Base-by-base conservation (phyloP, 768 basidiomycete genomes). In the Boletus sensibilis region DNA sequence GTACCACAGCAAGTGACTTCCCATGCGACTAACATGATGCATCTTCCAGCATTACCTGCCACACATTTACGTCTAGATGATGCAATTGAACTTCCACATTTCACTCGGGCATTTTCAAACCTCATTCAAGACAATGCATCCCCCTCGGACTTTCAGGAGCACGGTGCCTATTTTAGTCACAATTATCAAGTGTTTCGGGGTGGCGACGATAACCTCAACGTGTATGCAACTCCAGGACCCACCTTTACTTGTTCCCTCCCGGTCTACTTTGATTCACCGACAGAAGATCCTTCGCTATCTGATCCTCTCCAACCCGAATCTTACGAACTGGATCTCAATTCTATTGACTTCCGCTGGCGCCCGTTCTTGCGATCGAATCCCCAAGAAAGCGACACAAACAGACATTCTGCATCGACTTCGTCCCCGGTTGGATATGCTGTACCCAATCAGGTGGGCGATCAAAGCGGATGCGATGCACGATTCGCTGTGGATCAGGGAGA, bases 301-400 rank as follows among this genome's bases (percentile, higher is more conserved):
- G 74, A 74, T 60, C 74, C 76, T 60, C 67, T 76, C 37, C 67
- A 74, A 31, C 59, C 69, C 35, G 65, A 65, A 48, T 67, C 68
- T 46, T 78, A 74, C 57, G 71, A 73, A 27, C 61, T 81, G 40
- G 74, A 78, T 56, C 67, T 75, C 38, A 67, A 72, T 7, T 62
- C 64, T 5, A 68, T 86, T 10, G 81, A 81, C 61, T 87, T 87
- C 60, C 75, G 65, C 50, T 87, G 86, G 85, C 68, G 72, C 44
- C 78, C 79, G 10, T 87, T 86, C 60, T 65, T 75, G 55, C 60
- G 62, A 50, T 73, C 64, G 41, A 52, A 63, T 57, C 12, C 43
- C 50, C 56, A 51, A 50, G 61, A 58, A 45, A 44, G 42, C 7
- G 29, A 48, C 16, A 53, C 18, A 27, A 48, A 42, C 35, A 38